phyloP scores from a whole-genome alignment of 345 rosid genomes.

The Eucalyptus rudis region DNA sequence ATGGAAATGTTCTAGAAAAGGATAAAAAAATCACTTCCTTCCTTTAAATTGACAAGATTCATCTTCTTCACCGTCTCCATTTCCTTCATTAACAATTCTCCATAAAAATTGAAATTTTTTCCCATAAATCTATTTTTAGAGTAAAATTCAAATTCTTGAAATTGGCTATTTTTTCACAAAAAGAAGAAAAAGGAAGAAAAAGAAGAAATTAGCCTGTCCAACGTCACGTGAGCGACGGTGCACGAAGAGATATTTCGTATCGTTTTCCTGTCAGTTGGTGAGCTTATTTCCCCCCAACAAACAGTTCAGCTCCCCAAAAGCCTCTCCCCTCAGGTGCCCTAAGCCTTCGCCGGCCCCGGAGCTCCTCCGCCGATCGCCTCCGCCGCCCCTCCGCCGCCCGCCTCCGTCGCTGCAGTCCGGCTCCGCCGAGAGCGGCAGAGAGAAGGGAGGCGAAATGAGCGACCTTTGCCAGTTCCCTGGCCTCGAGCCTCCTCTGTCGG shows the following conservation, averaged over 20 bases:
- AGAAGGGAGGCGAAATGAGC: neutral
- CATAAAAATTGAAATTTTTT: fast-evolving
- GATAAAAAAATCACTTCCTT: neutral
- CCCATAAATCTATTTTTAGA: neutral
- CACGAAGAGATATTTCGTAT: neutral
- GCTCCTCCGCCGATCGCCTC: neutral
- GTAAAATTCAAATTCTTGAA: neutral
- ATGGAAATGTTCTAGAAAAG: neutral
- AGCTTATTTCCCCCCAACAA: neutral
- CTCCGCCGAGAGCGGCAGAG: neutral
- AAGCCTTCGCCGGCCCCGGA: neutral
- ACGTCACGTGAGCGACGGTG: neutral
- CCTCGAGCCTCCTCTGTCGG: neutral
- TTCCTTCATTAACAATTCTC: neutral
- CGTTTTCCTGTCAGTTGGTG: neutral
- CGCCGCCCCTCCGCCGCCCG: too few relatives aligned
- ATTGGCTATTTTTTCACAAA: neutral
- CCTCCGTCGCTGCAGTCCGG: neutral
- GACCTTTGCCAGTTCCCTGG: neutral
- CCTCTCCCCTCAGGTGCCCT: neutral
- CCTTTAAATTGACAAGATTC: neutral
- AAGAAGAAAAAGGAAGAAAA: too few relatives aligned
- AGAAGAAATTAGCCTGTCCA: neutral
- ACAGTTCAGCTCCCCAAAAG: neutral
- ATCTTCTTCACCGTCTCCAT: neutral